Evolutionary conservation across 2,329 filamentous ascomycete genomes (phyloP).

Genomic region (Cercospora brassicicola): DNA sequence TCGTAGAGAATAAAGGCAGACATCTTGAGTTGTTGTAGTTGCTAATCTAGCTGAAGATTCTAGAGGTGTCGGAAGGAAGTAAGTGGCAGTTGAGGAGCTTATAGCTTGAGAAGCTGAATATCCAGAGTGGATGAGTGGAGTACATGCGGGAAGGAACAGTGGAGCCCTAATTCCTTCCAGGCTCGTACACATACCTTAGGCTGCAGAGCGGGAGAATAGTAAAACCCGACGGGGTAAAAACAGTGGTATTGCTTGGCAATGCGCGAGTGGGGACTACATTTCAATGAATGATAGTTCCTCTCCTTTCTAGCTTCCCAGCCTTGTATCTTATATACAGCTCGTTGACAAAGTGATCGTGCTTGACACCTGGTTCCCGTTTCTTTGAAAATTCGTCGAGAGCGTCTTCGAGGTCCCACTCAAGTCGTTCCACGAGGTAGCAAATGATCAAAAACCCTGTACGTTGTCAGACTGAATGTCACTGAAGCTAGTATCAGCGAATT

Average conservation of each 20-base stretch:
- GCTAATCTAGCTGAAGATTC: background rate
- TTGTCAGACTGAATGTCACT: background rate
- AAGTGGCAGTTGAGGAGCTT: background rate
- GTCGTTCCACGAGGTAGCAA: constrained; percentile 82
- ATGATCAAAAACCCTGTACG: constrained; percentile 89
- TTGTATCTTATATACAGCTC: constrained; percentile 41
- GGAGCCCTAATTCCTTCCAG: background rate
- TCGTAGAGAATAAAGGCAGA: constrained; percentile 12
- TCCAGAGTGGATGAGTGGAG: background rate
- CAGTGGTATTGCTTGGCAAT: background rate
- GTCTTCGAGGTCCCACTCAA: constrained; percentile 68
- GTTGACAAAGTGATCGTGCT: constrained; percentile 86
- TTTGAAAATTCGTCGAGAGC: constrained; percentile 77
- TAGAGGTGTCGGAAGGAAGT: background rate
- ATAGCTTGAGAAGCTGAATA: background rate
- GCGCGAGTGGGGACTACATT: background rate
- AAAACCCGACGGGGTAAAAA: background rate
- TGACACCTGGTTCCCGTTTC: constrained; percentile 76
- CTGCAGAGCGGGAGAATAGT: background rate
- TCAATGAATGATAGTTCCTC: constrained; percentile 19
- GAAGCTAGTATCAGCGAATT: background rate
- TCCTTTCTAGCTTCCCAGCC: constrained; percentile 23
- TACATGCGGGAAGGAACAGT: background rate
- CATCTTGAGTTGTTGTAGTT: background rate
- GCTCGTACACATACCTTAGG: background rate